A percentile compares a stretch with the other conserved stretches of the same genome.
Evolutionary conservation across 2,329 filamentous ascomycete species (phyloP).

Genomic region (Hirsutella thompsonii): DNA sequence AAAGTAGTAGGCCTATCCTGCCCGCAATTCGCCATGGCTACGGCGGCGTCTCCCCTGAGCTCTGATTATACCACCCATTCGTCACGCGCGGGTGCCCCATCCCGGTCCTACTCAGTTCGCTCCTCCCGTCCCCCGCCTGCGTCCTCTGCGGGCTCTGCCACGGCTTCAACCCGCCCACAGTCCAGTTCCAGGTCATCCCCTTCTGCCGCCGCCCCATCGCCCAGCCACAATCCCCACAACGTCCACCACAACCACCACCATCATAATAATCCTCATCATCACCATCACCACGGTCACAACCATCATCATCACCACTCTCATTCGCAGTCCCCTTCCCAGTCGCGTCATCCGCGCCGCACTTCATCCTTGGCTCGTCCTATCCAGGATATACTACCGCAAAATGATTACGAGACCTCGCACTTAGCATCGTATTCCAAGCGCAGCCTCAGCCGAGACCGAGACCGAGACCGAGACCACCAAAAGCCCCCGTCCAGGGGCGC

Average conservation of each 20-base stretch:
- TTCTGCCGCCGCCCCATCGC: conserved; percentile 4
- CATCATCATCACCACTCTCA: conserved; percentile 14
- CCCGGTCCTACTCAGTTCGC: conserved; percentile 22
- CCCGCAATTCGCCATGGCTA: conserved; percentile 21
- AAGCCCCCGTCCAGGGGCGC: conserved; percentile 38
- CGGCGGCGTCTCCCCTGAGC: conserved; percentile 9
- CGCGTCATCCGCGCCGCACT: conserved; percentile 23
- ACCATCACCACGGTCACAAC: conserved; percentile 13
- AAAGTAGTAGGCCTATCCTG: too few species aligned
- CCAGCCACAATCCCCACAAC: conserved; percentile 10
- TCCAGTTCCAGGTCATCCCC: conserved; percentile 8
- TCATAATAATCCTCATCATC: conserved; percentile 9
- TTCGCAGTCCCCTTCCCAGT: conserved; percentile 13
- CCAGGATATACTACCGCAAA: conserved; percentile 36
- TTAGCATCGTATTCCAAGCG: conserved; percentile 47
- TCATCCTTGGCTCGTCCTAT: conserved; percentile 28
- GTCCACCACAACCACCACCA: conserved; percentile 14
- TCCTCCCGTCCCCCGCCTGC: conserved; percentile 15
- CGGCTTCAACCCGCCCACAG: conserved; percentile 7
- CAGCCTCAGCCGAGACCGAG: conserved; percentile 40
- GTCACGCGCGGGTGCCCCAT: conserved; percentile 15
- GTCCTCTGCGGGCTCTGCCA: conserved; percentile 8
- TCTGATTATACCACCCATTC: conserved; percentile 9
- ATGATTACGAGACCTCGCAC: conserved; percentile 64
- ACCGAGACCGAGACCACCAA: conserved; percentile 3